Base-by-base conservation (phyloP, 305 asterid species). In the Lippia alba region DNA sequence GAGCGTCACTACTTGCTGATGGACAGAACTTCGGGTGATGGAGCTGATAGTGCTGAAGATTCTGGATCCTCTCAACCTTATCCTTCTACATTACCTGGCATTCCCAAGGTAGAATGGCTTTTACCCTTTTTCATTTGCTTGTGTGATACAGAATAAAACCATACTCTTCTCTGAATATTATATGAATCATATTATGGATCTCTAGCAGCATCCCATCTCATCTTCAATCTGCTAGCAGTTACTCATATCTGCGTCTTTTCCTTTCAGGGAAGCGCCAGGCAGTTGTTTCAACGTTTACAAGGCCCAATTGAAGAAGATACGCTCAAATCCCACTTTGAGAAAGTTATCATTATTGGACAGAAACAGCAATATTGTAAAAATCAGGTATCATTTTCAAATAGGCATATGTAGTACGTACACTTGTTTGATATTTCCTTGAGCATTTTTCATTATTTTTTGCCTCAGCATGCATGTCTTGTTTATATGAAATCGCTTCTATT, bases 281-380 rank as follows among this genome's bases (percentile, higher is more conserved):
- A 91, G 76, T 82, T 94, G 79, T 88, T 94, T 83, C 96, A 94
- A 79, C 89, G 84, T 41, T 77, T 94, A 80, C 97, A 88, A 82
- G 97, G 95, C 61, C 99, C 99, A 73, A 75, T 86, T 89, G 97
- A 94, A 81, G 99, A 91, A 88, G 96, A 85, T 74, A 84, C 89
- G 54, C 89, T 89, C 54, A 88, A 88, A 81, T 89, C 92, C 72
- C 97, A 94, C 77, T 91, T 94, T 81, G 97, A 88, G 81, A 89
- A 88, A 81, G 91, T 94, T 72, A 90, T 90, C 51, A 53, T 73
- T 82, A 84, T 92, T 82, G 91, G 85, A 56, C 91, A 80, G 83
- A 88, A 86, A 68, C 87, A 78, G 58, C 84, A 75, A 71, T 36
- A 67, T 72, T 80, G 86, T 59, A 90, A 79, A 81, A 71, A 78